Evolutionary conservation across 257 asterid species (phyloP).

Genomic region (Penstemon eatonii): DNA sequence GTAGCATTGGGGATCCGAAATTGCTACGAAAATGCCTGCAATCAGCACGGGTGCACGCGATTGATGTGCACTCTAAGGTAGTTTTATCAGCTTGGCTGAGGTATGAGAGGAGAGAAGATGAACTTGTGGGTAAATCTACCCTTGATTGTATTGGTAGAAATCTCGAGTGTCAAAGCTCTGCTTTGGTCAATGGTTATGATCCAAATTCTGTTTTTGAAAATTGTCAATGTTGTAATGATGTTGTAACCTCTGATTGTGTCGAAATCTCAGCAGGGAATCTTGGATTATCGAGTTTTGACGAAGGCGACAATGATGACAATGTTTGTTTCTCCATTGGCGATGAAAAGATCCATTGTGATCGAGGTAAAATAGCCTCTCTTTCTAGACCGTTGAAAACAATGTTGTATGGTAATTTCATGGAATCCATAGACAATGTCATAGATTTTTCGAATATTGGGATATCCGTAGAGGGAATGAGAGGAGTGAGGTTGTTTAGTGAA

Average conservation of each 20-base stretch:
- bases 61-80: constrained; percentile 51
- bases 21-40: constrained; percentile 50
- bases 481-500: constrained; percentile 75
- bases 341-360: constrained; percentile 72
- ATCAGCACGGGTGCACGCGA: constrained; percentile 49
- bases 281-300: constrained; percentile 14
- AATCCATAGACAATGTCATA: constrained; percentile 59
- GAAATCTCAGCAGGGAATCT: constrained; percentile 24
- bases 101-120: constrained; percentile 64
- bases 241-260: constrained; percentile 3
- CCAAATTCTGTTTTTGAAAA: constrained; percentile 41
- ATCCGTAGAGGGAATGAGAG: constrained; percentile 71
- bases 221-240: constrained; percentile 35
- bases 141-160: constrained; percentile 56
- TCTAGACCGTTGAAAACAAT: constrained; percentile 76
- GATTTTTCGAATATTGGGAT: constrained; percentile 66
- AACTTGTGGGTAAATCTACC: constrained; percentile 42
- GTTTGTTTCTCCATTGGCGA: constrained; percentile 75
- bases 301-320: constrained; percentile 48
- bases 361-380: constrained; percentile 74
- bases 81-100: constrained; percentile 63
- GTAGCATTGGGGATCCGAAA: constrained; percentile 52
- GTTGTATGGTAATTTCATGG: constrained; percentile 81
- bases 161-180: constrained; percentile 50
- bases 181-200: constrained; percentile 42